Conservation (phyloP, 495 filamentous ascomycete genomes). For the Pyronema omphalodes region DNA sequence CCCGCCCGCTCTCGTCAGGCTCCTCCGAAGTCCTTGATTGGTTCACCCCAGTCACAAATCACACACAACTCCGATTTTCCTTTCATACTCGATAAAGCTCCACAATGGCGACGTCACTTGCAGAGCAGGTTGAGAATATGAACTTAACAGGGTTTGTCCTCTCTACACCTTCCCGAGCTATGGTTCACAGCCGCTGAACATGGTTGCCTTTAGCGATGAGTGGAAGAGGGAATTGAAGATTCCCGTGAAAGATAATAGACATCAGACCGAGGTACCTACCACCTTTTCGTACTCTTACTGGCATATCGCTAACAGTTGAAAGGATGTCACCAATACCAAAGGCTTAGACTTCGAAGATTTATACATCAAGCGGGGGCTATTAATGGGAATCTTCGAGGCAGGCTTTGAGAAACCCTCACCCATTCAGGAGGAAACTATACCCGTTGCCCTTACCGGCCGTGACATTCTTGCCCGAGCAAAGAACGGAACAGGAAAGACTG, state of each 20-base stretch:
- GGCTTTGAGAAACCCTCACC: conserved; percentile 97
- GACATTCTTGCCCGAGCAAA: conserved; percentile 95
- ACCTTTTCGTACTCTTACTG: neutral
- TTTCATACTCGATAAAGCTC: conserved; percentile 2
- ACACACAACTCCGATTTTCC: conserved; percentile 3
- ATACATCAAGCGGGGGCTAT: conserved; percentile 73
- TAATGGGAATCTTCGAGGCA: conserved; percentile 98
- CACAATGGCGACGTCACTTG: conserved; percentile 40
- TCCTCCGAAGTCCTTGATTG: conserved; percentile 14
- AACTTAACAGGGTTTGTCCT: conserved; percentile 41
- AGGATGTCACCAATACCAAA: conserved; percentile 97
- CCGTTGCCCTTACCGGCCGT: conserved; percentile 81
- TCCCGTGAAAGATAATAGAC: conserved; percentile 66
- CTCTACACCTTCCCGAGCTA: conserved; percentile 1
- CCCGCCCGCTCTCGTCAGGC: neutral
- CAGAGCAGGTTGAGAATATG: conserved; percentile 50
- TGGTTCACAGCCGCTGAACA: conserved; percentile 13
- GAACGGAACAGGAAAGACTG: conserved; percentile 96
- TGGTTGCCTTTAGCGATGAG: conserved; percentile 29
- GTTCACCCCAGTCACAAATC: conserved; percentile 7
- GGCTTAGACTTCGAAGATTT: conserved; percentile 96
- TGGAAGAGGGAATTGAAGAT: conserved; percentile 67
- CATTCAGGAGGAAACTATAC: conserved; percentile 97
- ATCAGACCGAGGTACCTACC: conserved; percentile 66
- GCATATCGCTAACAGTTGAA: neutral